Evolutionary conservation across 352 stramenopile species (phyloP).

Genomic region (Phytophthora parvispora): DNA sequence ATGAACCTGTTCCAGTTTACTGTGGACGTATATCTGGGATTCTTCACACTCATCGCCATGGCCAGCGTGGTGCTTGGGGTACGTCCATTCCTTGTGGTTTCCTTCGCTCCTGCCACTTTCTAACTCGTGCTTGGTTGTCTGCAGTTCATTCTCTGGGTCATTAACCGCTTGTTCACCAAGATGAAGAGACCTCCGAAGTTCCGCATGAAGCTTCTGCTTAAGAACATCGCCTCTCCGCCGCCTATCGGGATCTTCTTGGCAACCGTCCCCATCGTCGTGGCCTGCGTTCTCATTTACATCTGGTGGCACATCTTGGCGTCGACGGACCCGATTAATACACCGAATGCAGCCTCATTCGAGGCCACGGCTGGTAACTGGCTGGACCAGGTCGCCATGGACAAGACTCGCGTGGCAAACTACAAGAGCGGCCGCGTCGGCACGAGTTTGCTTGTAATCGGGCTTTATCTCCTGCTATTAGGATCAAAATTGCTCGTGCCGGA

Average conservation of each 20-base stretch:
- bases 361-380: constrained; percentile 87
- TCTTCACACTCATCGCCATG: constrained; percentile 94
- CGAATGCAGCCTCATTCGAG: constrained; percentile 86
- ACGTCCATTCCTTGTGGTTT: too few species aligned
- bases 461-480: constrained; percentile 83
- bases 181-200: constrained; percentile 96
- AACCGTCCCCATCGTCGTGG: constrained; percentile 63
- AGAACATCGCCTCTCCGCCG: constrained; percentile 90
- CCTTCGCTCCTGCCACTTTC: neutral
- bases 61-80: constrained; percentile 90
- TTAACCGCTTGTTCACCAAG: constrained; percentile 97
- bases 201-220: constrained; percentile 92
- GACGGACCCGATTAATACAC: constrained; percentile 48
- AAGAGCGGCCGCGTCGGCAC: constrained; percentile 89
- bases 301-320: constrained; percentile 87
- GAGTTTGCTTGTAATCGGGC: constrained; percentile 82
- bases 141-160: constrained; percentile 92
- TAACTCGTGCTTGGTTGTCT: neutral
- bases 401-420: constrained; percentile 81
- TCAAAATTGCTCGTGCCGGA: constrained; percentile 87
- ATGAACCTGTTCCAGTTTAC: constrained; percentile 98
- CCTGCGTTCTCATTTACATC: constrained; percentile 74
- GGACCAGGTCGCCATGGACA: constrained; percentile 89
- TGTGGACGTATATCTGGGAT: constrained; percentile 94
- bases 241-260: constrained; percentile 84